phyloP scores from a whole-genome alignment of 1,139 yeast genomes.

The Candida frijolesensis region DNA sequence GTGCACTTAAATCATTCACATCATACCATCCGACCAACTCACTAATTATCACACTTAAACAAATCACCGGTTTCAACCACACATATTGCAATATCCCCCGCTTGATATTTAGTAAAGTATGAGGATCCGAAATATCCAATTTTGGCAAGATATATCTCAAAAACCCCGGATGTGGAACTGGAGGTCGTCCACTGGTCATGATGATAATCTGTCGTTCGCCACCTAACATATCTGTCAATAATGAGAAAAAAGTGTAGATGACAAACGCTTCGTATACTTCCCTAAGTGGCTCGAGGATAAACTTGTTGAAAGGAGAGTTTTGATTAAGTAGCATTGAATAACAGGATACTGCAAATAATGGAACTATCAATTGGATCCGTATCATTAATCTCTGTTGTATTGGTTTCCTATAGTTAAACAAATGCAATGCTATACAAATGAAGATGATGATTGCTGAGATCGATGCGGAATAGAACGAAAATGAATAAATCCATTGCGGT shows the following conservation, averaged over 20 bases:
- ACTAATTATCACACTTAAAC: constrained; percentile 55
- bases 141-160: constrained; percentile 50
- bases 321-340: constrained; percentile 52
- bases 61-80: constrained; percentile 87
- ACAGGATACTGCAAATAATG: constrained; percentile 57
- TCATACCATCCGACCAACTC: constrained; percentile 54
- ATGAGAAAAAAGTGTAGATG: constrained; percentile 85
- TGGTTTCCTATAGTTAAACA: constrained; percentile 79
- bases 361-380: constrained; percentile 74
- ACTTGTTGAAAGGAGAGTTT: constrained; percentile 35
- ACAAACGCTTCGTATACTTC: constrained; percentile 97
- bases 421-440: constrained; percentile 35
- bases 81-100: constrained; percentile 91
- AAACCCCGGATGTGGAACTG: constrained; percentile 72
- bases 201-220: constrained; percentile 88
- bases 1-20: constrained; percentile 50
- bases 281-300: constrained; percentile 70
- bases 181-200: constrained; percentile 70
- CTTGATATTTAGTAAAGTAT: constrained; percentile 72
- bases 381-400: constrained; percentile 83
- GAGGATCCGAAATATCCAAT: constrained; percentile 86
- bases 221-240: constrained; percentile 81
- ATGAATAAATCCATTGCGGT: constrained; percentile 36
- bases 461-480: constrained; percentile 38
- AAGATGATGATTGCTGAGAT: constrained; percentile 36